Conservation (phyloP, 257 asterid species). For the Solanum tarijense region DNA sequence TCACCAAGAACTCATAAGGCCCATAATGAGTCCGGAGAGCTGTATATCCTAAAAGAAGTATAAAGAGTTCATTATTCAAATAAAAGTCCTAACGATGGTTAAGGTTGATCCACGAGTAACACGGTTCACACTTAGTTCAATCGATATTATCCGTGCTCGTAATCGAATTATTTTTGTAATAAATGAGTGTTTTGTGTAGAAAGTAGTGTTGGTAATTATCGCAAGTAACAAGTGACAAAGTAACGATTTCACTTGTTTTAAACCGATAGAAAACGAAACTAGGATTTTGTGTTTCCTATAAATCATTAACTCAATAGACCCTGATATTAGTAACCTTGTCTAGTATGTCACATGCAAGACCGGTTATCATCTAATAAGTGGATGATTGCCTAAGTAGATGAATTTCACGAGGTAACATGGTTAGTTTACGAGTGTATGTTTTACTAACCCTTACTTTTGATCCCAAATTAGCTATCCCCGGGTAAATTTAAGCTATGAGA, state of each 20-base stretch:
- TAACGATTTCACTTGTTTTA: neutral
- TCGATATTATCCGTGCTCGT: too few relatives aligned
- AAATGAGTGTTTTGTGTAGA: neutral
- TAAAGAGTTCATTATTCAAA: too few relatives aligned
- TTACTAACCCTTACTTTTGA: neutral
- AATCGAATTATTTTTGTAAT: too few relatives aligned
- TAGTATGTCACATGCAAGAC: neutral
- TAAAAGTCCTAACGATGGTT: too few relatives aligned
- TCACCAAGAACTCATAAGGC: too few relatives aligned
- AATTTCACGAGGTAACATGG: neutral
- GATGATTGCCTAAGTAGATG: neutral
- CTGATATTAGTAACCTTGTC: neutral
- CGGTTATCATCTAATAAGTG: neutral
- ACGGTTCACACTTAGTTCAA: too few relatives aligned
- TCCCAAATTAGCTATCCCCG: neutral
- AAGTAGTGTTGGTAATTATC: neutral
- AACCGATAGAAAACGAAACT: neutral
- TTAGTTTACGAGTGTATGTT: neutral
- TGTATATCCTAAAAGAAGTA: too few relatives aligned
- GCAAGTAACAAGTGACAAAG: neutral
- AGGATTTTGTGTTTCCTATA: neutral
- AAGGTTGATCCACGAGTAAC: too few relatives aligned
- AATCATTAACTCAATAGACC: neutral
- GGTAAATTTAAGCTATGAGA: neutral
- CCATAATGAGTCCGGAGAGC: too few relatives aligned